A percentile compares a stretch with the other conserved stretches of the same genome.
phyloP scores from a whole-genome alignment of 305 asterid species.

The Solanum hybrid region DNA sequence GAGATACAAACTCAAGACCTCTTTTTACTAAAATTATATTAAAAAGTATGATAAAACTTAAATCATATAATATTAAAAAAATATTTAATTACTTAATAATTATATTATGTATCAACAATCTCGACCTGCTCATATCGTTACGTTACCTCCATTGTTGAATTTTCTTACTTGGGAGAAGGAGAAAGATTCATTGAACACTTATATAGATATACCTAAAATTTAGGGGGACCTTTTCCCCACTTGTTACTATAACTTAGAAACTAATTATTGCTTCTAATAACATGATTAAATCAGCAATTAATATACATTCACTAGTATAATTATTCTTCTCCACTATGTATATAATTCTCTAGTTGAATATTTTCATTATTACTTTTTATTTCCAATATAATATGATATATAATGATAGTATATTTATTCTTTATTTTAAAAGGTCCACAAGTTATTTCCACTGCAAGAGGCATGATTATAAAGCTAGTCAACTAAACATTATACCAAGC shows the following conservation, averaged over 20 bases:
- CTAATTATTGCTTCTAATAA: not conserved
- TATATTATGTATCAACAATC: not conserved
- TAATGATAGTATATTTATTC: not conserved
- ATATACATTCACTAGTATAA: not conserved
- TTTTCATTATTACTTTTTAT: not conserved
- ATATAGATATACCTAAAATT: not conserved
- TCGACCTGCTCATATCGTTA: not conserved
- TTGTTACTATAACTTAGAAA: not conserved
- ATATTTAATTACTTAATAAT: not conserved
- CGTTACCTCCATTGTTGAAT: not conserved
- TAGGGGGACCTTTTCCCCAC: not conserved
- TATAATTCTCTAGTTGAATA: not conserved
- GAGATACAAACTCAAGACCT: no score
- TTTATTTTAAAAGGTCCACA: not conserved
- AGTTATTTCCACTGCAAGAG: not conserved
- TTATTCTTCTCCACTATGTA: not conserved
- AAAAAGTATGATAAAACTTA: not conserved
- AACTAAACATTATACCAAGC: not conserved
- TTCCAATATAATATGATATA: not conserved
- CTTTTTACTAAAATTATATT: not conserved
- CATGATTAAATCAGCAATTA: not conserved
- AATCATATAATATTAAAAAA: not conserved
- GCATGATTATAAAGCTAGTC: not conserved
- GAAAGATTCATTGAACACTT: not conserved
- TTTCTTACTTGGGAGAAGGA: not conserved